These are phyloP conservation scores for Ustilago crameri DNA, from an alignment of 1,284 basidiomycete species.

Conservation along the genomic window DNA sequence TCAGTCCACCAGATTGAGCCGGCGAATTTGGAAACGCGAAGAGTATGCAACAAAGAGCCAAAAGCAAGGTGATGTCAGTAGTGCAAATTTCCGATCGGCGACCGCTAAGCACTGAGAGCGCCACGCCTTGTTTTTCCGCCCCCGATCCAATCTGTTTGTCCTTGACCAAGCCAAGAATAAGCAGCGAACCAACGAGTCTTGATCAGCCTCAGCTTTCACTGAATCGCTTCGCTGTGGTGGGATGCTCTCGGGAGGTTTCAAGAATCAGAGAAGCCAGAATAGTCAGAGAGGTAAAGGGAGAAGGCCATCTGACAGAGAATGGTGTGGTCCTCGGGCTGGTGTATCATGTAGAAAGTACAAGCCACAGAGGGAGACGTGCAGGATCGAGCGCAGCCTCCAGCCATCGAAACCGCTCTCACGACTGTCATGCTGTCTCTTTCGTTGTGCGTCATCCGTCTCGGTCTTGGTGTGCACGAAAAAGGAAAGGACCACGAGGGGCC, in stretches of 20 bases:
- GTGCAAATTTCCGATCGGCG: background rate
- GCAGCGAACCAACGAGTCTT: background rate
- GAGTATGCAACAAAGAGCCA: background rate
- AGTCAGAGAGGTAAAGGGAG: too few species aligned
- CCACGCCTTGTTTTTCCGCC: background rate
- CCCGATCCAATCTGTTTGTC: background rate
- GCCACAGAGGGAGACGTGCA: background rate
- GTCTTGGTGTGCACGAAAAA: background rate
- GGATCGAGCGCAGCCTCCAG: background rate
- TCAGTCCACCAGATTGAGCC: too few species aligned
- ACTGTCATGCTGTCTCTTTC: too few species aligned
- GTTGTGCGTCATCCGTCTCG: too few species aligned
- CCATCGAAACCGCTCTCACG: background rate
- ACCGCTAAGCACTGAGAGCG: background rate
- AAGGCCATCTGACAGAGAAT: too few species aligned
- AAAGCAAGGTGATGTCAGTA: conserved; percentile 3
- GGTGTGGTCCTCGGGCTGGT: too few species aligned
- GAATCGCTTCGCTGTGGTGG: too few species aligned
- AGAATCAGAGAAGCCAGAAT: too few species aligned
- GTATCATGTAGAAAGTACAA: background rate
- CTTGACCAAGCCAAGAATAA: background rate
- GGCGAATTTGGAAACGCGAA: background rate
- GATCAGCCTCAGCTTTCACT: background rate
- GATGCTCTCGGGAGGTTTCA: too few species aligned
- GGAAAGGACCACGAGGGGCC: background rate